Base-by-base conservation (phyloP, 1,284 basidiomycete species). In the Marasmius oreades region DNA sequence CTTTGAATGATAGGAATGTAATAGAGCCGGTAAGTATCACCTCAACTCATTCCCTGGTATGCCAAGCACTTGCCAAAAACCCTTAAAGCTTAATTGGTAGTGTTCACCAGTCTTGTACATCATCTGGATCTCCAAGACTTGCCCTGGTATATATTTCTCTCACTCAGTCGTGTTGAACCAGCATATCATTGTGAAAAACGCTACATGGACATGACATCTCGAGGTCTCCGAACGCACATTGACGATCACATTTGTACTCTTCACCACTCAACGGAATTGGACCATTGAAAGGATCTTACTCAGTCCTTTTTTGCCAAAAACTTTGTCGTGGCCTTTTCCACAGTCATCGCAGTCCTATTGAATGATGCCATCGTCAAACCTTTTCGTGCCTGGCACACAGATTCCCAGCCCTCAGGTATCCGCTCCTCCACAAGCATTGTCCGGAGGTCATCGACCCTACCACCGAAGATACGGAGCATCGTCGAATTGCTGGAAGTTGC, bases 401-500 rank as follows among this genome's bases (percentile, higher is more conserved):
- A 75, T 66, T 90, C 85, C 86, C 88, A 90, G 6, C 81, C 81
- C 0, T 85, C 76, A 0, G 85, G 85, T 14, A 91, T 64, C 10
- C 85, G 78, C 62, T 91, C 88, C 43, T 91, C 84, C 3, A 76
- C 67, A 36, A 91, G 69, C 31, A 88, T 63, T 0, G 75, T 61
- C 37, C 79, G 71, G 11, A 91, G 64, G 61, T 88, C 86, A 3
- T 75, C 68, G 4, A 84, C 65, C 23, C 73, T 72, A 0, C 88
- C 87, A 2, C 87, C 88, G 62, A 86, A 86, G 52, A 86, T 82
- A 0, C 78, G 81, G 3, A 84, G 67, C 33, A 89, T 59, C 3
- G 82, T 85, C 1, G 84, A 77, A 5, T 80, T 73, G 69, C 84
- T 85, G 37, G 14, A 31, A 31, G 22, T 28, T 23, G 37, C 18